These are phyloP conservation scores for Geotrichum siamense DNA, from an alignment of 1,139 yeast genomes.

Conservation along the genomic window DNA sequence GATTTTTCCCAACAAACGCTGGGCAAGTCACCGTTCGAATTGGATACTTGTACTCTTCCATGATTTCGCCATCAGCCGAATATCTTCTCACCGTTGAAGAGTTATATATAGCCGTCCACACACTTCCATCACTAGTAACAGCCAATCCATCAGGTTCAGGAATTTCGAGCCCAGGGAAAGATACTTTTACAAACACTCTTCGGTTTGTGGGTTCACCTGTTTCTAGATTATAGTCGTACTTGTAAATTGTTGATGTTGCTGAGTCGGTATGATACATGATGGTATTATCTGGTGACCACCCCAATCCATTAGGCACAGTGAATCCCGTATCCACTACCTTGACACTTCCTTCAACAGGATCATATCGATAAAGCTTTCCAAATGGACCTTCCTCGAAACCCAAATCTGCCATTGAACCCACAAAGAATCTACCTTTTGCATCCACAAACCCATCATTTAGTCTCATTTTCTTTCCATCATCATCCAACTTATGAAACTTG, in stretches of 20 bases:
- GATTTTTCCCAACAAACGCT: constrained; percentile 56
- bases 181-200: constrained; percentile 29
- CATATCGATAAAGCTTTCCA: constrained; percentile 36
- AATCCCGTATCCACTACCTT: constrained; percentile 19
- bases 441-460: constrained; percentile 36
- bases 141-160: constrained; percentile 70
- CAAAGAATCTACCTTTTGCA: constrained; percentile 33
- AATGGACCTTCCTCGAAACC: constrained; percentile 22
- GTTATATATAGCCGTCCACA: constrained; percentile 67
- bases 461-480: constrained; percentile 19
- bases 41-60: constrained; percentile 52
- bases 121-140: constrained; percentile 51
- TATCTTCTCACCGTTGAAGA: constrained; percentile 50
- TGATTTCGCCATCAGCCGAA: constrained; percentile 42
- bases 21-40: constrained; percentile 61
- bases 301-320: constrained; percentile 56
- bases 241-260: constrained; percentile 49
- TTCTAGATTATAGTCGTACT: constrained; percentile 49
- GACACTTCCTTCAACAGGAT: constrained; percentile 26
- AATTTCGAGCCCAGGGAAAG: constrained; percentile 10
- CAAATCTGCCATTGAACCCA: constrained; percentile 29
- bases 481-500: constrained; percentile 17
- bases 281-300: constrained; percentile 49
- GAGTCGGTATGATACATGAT: constrained; percentile 70
- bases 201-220: constrained; percentile 44